Evolutionary conservation across 2,329 filamentous ascomycete genomes (phyloP).

Genomic region (Aspergillus clavatus): DNA sequence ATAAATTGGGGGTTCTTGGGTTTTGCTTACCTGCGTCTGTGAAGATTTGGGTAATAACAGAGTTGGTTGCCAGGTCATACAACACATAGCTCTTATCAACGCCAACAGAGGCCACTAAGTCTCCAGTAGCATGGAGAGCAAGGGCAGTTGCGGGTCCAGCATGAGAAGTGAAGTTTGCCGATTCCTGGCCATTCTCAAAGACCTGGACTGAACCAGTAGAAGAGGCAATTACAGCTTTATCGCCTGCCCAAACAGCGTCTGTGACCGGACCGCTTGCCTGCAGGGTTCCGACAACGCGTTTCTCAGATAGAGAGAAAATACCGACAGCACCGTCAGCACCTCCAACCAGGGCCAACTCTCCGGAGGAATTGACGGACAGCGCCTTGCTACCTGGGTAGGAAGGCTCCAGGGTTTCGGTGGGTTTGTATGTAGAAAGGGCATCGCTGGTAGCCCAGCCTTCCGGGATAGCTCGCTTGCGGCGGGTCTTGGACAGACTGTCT

Average conservation of each 20-base stretch:
- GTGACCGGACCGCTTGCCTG: slow-evolving; percentile 64
- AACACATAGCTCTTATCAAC: slow-evolving; percentile 88
- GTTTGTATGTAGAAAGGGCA: slow-evolving; percentile 58
- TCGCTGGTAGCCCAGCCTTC: slow-evolving; percentile 78
- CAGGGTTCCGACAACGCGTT: slow-evolving; percentile 67
- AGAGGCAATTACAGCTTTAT: slow-evolving; percentile 67
- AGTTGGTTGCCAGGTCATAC: slow-evolving; percentile 68
- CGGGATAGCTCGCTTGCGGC: slow-evolving; percentile 83
- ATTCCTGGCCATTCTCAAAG: slow-evolving; percentile 65
- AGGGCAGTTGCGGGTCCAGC: slow-evolving; percentile 74
- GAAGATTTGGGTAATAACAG: slow-evolving; percentile 71
- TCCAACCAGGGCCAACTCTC: slow-evolving; percentile 66
- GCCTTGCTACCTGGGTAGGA: slow-evolving; percentile 56
- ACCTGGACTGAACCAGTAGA: slow-evolving; percentile 74
- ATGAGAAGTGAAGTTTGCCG: slow-evolving; percentile 71
- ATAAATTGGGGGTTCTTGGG: slow-evolving; percentile 7
- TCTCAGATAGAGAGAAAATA: slow-evolving; percentile 72
- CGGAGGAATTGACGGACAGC: slow-evolving; percentile 55
- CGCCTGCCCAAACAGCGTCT: slow-evolving; percentile 53
- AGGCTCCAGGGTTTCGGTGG: slow-evolving; percentile 51
- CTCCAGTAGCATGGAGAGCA: slow-evolving; percentile 74
- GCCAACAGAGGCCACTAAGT: slow-evolving; percentile 80
- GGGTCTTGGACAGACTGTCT: slow-evolving; percentile 72
- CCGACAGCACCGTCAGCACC: slow-evolving; percentile 70
- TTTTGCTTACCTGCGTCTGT: slow-evolving; percentile 65